Percentiles rank a stretch among this genome's conserved stretches.
Evolutionary conservation across 139 green algal genomes (phyloP).

Genomic region (Pedinophyceae sp.): DNA sequence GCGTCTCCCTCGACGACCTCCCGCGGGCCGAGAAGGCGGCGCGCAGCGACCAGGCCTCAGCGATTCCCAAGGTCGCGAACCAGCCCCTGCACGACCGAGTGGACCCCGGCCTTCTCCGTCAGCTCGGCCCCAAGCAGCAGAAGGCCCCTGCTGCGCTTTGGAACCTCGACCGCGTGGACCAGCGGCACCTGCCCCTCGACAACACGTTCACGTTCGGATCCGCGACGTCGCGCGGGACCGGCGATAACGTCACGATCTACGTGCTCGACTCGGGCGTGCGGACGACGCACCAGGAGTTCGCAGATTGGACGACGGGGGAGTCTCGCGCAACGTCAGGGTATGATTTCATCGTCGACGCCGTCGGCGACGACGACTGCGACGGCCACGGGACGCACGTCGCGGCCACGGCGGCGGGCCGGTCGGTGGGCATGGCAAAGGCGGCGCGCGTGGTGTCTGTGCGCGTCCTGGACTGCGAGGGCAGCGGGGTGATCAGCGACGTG

Average conservation of each 20-base stretch:
- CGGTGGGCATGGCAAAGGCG: conserved; percentile 52
- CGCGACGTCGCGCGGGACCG: conserved; percentile 10
- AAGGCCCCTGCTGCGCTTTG: conserved; percentile 30
- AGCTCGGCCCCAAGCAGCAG: conserved; percentile 15
- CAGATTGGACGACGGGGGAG: conserved; percentile 3
- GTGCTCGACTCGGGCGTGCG: conserved; percentile 44
- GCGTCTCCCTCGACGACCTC: not conserved
- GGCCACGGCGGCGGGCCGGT: conserved; percentile 34
- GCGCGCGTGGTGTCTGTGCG: conserved; percentile 44
- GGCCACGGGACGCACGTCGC: conserved; percentile 60
- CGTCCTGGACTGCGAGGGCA: conserved; percentile 56
- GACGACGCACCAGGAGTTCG: conserved; percentile 41
- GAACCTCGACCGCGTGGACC: conserved; percentile 54
- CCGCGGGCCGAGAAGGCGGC: too few relatives aligned
- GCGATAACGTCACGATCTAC: conserved; percentile 50
- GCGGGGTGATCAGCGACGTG: conserved; percentile 17
- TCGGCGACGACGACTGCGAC: conserved; percentile 43
- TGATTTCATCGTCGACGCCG: conserved; percentile 42
- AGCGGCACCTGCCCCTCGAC: conserved; percentile 39
- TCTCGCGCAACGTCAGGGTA: conserved; percentile 9
- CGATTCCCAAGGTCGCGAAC: not conserved
- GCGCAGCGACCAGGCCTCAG: not conserved
- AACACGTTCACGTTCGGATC: conserved; percentile 14
- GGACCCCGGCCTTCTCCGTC: not conserved
- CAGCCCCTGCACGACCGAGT: not conserved